A percentile compares a stretch with the other conserved stretches of the same genome.
Evolutionary conservation across 371 early-diverging fungal genomes (phyloP).

Genomic region (Blastocladiella emersonii): DNA sequence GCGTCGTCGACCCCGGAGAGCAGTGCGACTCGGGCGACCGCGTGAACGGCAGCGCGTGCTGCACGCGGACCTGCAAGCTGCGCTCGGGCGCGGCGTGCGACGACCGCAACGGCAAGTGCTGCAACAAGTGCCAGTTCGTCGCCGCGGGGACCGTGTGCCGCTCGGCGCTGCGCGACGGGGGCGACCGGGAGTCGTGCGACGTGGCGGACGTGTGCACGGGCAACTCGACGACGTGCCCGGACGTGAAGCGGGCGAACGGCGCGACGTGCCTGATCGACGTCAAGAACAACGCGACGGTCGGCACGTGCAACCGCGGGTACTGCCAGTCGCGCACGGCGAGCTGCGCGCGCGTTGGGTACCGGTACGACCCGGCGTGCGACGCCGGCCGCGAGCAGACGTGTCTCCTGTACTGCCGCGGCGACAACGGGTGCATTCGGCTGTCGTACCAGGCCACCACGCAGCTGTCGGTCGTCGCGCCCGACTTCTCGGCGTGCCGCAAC

Average conservation of each 20-base stretch:
- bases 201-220: conserved; percentile 3
- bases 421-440: neutral
- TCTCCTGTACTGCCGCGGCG: neutral
- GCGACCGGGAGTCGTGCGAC: conserved; percentile 4
- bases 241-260: neutral
- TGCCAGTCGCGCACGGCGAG: neutral
- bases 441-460: neutral
- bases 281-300: neutral
- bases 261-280: conserved; percentile 1
- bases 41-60: conserved; percentile 4
- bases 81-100: conserved; percentile 3
- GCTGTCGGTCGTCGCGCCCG: neutral
- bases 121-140: conserved; percentile 2
- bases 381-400: neutral
- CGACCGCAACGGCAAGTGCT: conserved; percentile 7
- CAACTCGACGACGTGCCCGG: neutral
- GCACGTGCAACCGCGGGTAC: conserved; percentile 4
- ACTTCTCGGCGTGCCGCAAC: neutral
- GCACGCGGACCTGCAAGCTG: neutral
- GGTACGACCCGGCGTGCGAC: conserved; percentile 2
- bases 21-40: conserved; percentile 6
- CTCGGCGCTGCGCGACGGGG: neutral
- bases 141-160: neutral
- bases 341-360: conserved; percentile 3
- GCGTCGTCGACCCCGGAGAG: conserved; percentile 6